Evolutionary conservation across 371 early-diverging fungal species (phyloP).

Genomic region (Apophysomyces variabilis): DNA sequence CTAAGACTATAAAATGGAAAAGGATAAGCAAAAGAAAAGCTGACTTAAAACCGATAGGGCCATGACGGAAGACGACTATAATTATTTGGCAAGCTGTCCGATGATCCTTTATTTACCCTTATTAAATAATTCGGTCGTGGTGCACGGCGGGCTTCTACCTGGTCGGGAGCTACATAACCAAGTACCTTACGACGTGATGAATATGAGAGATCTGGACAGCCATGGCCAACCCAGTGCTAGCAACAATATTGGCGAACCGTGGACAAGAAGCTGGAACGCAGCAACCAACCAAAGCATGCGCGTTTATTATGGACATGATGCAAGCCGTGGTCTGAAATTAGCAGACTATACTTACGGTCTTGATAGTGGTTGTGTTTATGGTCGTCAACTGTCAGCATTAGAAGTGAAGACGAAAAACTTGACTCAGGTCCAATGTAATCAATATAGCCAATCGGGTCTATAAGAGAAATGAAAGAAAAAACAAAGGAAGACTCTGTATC

Average conservation of each 20-base stretch:
- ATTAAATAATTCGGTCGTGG: slow-evolving; percentile 58
- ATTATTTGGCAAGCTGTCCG: slow-evolving; percentile 65
- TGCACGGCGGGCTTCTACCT: slow-evolving; percentile 75
- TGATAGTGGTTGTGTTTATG: slow-evolving; percentile 77
- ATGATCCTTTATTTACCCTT: slow-evolving; percentile 60
- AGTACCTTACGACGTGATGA: slow-evolving; percentile 61
- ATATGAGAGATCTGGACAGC: slow-evolving; percentile 58
- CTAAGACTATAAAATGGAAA: neutral
- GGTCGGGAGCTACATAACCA: slow-evolving; percentile 27
- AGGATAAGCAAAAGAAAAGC: neutral
- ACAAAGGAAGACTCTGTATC: neutral
- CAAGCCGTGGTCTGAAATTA: slow-evolving; percentile 62
- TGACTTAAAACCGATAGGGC: slow-evolving; percentile 22
- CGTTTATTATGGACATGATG: slow-evolving; percentile 74
- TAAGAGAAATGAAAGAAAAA: neutral
- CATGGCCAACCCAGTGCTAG: slow-evolving; percentile 34
- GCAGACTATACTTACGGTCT: slow-evolving; percentile 61
- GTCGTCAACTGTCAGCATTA: slow-evolving; percentile 62
- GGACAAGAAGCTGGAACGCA: neutral
- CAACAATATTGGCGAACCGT: neutral
- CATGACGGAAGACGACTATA: slow-evolving; percentile 55
- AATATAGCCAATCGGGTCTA: slow-evolving; percentile 10
- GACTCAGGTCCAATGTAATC: slow-evolving; percentile 38
- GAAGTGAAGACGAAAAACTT: slow-evolving; percentile 35
- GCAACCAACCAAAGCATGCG: slow-evolving; percentile 26